These are phyloP conservation scores for Diversispora epigaea DNA, from an alignment of 192 early-diverging fungal genomes.

Conservation along the genomic window DNA sequence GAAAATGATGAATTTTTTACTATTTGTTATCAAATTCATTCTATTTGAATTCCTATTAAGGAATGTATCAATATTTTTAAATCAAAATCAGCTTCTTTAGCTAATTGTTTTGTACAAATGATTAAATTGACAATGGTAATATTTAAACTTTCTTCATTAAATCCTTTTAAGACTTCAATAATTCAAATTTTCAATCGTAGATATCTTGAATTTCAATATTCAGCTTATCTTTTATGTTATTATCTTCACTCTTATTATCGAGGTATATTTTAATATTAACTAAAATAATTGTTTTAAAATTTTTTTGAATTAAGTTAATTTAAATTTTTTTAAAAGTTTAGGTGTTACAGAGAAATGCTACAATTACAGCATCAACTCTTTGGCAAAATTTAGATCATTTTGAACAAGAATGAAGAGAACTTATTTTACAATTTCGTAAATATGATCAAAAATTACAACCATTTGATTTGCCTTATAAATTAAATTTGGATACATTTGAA, in stretches of 20 bases:
- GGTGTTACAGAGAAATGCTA: too few species aligned
- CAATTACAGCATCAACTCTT: background rate
- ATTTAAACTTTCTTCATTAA: background rate
- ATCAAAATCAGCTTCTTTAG: background rate
- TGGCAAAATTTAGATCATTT: background rate
- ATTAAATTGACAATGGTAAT: background rate
- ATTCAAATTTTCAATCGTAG: slow-evolving; percentile 5
- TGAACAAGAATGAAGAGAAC: background rate
- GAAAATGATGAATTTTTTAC: background rate
- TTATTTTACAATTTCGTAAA: background rate
- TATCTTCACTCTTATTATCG: too few species aligned
- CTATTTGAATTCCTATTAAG: background rate
- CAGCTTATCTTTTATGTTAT: too few species aligned
- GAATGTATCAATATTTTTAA: background rate
- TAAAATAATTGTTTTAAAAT: too few species aligned
- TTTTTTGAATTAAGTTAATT: too few species aligned
- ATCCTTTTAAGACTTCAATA: background rate
- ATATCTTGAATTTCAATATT: too few species aligned
- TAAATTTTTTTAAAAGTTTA: too few species aligned
- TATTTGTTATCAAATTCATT: background rate
- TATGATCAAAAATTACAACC: background rate
- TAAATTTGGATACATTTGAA: background rate
- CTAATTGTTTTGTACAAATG: background rate
- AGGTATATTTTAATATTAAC: too few species aligned
- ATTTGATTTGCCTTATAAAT: background rate